These are phyloP conservation scores for Rhododendron vialii DNA, from an alignment of 148 eudicot species.

Conservation along the genomic window DNA sequence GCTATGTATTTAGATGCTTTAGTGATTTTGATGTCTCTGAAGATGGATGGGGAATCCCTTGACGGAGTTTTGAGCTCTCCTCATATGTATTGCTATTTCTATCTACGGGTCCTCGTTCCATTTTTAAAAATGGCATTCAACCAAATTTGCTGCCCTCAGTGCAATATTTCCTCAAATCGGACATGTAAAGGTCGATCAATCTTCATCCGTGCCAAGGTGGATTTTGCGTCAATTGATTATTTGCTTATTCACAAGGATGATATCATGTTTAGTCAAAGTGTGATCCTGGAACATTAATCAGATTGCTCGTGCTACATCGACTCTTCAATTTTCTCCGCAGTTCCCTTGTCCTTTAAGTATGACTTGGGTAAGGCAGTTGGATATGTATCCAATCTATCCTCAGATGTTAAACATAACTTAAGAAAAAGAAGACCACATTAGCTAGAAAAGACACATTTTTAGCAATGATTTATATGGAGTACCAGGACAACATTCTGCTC, in stretches of 20 bases:
- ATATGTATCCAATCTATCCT: neutral
- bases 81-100: constrained; percentile 27
- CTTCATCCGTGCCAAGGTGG: constrained; percentile 56
- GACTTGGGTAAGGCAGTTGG: neutral
- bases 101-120: constrained; percentile 63
- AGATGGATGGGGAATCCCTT: constrained; percentile 53
- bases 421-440: neutral
- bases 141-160: constrained; percentile 43
- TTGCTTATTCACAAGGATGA: neutral
- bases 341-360: neutral
- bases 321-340: neutral
- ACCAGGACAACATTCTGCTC: too few relatives aligned
- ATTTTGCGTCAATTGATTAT: neutral
- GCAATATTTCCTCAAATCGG: constrained; percentile 54
- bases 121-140: constrained; percentile 32
- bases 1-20: neutral
- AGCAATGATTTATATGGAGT: too few relatives aligned
- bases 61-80: constrained; percentile 35
- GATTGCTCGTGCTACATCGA: neutral
- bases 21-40: neutral
- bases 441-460: too few relatives aligned
- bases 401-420: too few relatives aligned
- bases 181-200: constrained; percentile 50
- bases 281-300: neutral
- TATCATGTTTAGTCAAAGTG: neutral